Evolutionary conservation across 306 rosid species (phyloP).

Genomic region (Coriaria nepalensis): DNA sequence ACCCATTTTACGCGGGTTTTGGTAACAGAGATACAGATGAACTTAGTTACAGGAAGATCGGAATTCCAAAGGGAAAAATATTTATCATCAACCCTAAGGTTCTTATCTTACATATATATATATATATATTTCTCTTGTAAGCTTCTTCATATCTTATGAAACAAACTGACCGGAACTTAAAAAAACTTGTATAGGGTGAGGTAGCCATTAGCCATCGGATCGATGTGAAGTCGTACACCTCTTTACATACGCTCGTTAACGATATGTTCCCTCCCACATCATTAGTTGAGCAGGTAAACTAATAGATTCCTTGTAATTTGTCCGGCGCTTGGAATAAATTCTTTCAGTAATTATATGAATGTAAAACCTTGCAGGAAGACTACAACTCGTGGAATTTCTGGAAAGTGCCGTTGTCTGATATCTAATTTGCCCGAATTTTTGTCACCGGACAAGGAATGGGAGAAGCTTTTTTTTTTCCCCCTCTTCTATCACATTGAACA

Average conservation of each 20-base stretch:
- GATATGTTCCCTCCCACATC: conserved; percentile 99
- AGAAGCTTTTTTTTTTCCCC: background rate
- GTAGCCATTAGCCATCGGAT: conserved; percentile 86
- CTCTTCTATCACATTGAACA: background rate
- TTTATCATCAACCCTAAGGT: conserved; percentile 98
- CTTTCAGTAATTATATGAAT: conserved; percentile 5
- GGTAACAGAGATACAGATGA: conserved; percentile 98
- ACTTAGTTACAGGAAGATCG: conserved; percentile 84
- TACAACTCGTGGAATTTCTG: conserved; percentile 89
- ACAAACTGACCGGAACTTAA: conserved; percentile 4
- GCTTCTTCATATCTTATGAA: background rate
- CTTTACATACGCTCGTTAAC: conserved; percentile 85
- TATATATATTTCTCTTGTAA: background rate
- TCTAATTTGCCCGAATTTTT: conserved; percentile 14
- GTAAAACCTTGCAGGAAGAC: conserved; percentile 58
- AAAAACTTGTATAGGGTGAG: conserved; percentile 54
- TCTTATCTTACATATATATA: conserved; percentile 12
- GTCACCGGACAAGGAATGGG: too few relatives aligned
- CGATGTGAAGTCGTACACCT: conserved; percentile 81
- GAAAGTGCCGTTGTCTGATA: conserved; percentile 62
- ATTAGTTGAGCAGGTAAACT: conserved; percentile 72
- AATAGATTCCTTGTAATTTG: background rate
- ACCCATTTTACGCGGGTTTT: conserved; percentile 93
- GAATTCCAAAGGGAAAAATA: conserved; percentile 94
- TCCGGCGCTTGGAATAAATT: background rate